Percentiles rank a stretch among this genome's conserved stretches.
Conservation (phyloP, 495 filamentous ascomycete genomes). For the Hypomontagnella submonticulosa region DNA sequence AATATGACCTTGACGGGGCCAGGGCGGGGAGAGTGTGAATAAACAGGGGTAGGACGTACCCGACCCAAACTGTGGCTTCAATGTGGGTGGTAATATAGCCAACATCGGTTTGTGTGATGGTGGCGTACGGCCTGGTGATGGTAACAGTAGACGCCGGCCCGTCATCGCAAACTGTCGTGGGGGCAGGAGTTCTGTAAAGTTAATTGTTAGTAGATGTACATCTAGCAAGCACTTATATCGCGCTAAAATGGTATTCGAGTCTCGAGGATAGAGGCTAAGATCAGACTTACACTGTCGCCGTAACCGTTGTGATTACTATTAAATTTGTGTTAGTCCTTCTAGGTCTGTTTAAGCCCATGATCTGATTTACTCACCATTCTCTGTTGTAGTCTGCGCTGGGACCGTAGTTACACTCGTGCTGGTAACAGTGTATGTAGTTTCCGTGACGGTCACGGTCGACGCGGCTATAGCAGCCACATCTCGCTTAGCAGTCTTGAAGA, state of each 20-base stretch:
- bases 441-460: slow-evolving; percentile 54
- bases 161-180: slow-evolving; percentile 53
- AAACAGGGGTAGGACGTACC: slow-evolving; percentile 46
- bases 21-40: too few relatives aligned
- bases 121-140: slow-evolving; percentile 40
- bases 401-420: slow-evolving; percentile 50
- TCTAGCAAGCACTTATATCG: neutral
- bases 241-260: neutral
- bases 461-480: slow-evolving; percentile 45
- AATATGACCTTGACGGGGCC: too few relatives aligned
- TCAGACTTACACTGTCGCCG: slow-evolving; percentile 53
- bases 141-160: slow-evolving; percentile 50
- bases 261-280: neutral
- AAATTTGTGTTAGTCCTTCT: slow-evolving; percentile 19
- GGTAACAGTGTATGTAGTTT: slow-evolving; percentile 57
- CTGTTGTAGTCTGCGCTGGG: slow-evolving; percentile 51
- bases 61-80: slow-evolving; percentile 52
- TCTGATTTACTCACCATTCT: slow-evolving; percentile 47
- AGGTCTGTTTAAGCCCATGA: too few relatives aligned
- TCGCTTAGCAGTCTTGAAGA: slow-evolving; percentile 14
- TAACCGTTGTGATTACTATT: slow-evolving; percentile 51
- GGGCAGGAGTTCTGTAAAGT: slow-evolving; percentile 50
- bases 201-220: slow-evolving; percentile 10
- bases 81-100: slow-evolving; percentile 53
- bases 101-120: slow-evolving; percentile 53